phyloP scores from a whole-genome alignment of 768 basidiomycete species.

The Mycena sanguinolenta region DNA sequence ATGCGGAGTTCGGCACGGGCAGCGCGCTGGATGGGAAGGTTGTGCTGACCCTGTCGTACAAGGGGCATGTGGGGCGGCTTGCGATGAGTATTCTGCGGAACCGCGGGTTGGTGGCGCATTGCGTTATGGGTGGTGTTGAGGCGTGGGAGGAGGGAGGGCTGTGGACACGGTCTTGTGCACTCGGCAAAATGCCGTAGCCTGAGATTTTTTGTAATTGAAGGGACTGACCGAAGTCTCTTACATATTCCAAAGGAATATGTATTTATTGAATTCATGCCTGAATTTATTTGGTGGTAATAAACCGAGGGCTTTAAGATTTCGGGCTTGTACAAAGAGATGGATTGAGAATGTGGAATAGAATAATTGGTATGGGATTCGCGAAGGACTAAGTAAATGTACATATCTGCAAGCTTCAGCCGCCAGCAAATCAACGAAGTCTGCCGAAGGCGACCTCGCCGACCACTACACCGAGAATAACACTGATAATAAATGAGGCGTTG shows the following conservation, averaged over 20 bases:
- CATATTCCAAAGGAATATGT: too few relatives aligned
- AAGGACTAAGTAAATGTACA: background rate
- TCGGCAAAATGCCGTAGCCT: too few relatives aligned
- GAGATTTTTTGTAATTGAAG: too few relatives aligned
- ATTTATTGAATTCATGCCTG: too few relatives aligned
- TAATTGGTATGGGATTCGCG: background rate
- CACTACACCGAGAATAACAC: conserved; percentile 35
- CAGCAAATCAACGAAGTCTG: conserved; percentile 23
- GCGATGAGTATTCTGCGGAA: conserved; percentile 41
- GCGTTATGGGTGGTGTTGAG: conserved; percentile 34
- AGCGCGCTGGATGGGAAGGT: conserved; percentile 23
- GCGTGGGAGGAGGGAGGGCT: conserved; percentile 30
- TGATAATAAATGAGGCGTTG: conserved; percentile 39
- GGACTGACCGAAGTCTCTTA: too few relatives aligned
- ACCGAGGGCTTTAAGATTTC: too few relatives aligned
- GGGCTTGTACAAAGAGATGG: too few relatives aligned
- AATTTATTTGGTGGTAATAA: too few relatives aligned
- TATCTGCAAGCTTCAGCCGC: background rate
- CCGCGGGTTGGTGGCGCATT: conserved; percentile 30
- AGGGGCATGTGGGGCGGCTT: conserved; percentile 39
- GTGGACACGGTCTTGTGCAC: conserved; percentile 21
- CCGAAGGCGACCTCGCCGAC: conserved; percentile 39
- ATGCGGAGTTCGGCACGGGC: conserved; percentile 34
- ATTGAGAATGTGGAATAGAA: too few relatives aligned
- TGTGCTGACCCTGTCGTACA: conserved; percentile 38